Percentiles rank a stretch among this genome's conserved stretches.
Conservation (phyloP, 1,139 yeast genomes). For the Torulaspora pretoriensis region DNA sequence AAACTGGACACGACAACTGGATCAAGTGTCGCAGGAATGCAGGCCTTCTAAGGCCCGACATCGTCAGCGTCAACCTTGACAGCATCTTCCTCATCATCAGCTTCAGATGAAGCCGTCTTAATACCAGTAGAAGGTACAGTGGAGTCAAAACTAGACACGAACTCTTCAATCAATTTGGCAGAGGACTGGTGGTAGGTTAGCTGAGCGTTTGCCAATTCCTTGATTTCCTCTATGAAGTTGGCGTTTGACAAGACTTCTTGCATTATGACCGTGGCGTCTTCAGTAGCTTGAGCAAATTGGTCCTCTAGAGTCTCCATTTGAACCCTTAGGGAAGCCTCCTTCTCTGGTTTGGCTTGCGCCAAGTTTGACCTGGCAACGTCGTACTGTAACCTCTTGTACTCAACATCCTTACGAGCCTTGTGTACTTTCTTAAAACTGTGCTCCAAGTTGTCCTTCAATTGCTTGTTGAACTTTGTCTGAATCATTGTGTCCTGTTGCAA, state of each 20-base stretch:
- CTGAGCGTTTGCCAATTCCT: conserved; percentile 74
- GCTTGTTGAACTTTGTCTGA: conserved; percentile 63
- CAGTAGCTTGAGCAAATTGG: conserved; percentile 85
- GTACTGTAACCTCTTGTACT: conserved; percentile 71
- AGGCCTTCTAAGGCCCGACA: neutral
- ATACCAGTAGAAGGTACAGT: neutral
- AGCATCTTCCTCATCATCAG: conserved; percentile 11
- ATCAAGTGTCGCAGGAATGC: neutral
- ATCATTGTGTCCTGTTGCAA: conserved; percentile 78
- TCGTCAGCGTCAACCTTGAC: conserved; percentile 10
- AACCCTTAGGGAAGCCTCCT: conserved; percentile 70
- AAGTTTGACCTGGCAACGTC: conserved; percentile 75
- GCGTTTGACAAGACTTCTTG: conserved; percentile 75
- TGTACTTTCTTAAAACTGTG: conserved; percentile 63
- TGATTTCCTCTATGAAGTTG: conserved; percentile 64
- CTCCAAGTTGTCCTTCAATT: conserved; percentile 59
- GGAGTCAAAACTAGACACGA: conserved; percentile 38
- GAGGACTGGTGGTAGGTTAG: conserved; percentile 80
- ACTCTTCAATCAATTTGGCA: conserved; percentile 59
- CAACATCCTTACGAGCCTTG: conserved; percentile 70
- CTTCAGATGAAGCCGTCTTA: conserved; percentile 1
- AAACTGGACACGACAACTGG: neutral
- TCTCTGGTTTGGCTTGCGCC: conserved; percentile 65
- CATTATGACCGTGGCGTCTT: conserved; percentile 82
- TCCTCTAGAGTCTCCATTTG: conserved; percentile 85